Conservation (phyloP, 2,329 filamentous ascomycete species). For the Ascochyta clinopodiicola region DNA sequence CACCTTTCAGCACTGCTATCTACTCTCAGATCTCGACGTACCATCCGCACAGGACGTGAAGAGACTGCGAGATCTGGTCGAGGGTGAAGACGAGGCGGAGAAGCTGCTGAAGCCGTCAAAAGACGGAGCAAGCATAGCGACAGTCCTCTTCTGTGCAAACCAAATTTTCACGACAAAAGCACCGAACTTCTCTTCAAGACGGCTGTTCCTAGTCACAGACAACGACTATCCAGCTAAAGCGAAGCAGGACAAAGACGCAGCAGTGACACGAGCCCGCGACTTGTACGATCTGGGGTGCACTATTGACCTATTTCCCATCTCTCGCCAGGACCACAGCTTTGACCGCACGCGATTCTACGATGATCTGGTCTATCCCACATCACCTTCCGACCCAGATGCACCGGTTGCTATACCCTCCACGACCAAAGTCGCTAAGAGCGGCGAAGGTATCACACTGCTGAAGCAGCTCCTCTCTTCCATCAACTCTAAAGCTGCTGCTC, state of each 20-base stretch:
- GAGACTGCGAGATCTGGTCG: constrained; percentile 73
- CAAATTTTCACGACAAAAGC: constrained; percentile 96
- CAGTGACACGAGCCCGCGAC: constrained; percentile 89
- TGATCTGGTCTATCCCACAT: constrained; percentile 86
- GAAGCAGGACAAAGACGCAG: constrained; percentile 75
- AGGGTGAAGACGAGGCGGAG: constrained; percentile 75
- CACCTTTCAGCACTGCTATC: constrained; percentile 87
- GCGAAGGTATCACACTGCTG: constrained; percentile 79
- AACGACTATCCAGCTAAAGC: constrained; percentile 81
- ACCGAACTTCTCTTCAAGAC: constrained; percentile 88
- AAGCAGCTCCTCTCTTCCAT: constrained; percentile 84
- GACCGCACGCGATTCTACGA: constrained; percentile 90
- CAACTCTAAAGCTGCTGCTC: constrained; percentile 86
- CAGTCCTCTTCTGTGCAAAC: constrained; percentile 92
- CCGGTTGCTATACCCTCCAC: constrained; percentile 60
- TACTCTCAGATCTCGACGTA: constrained; percentile 85
- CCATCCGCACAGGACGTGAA: constrained; percentile 89
- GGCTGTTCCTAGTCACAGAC: constrained; percentile 95
- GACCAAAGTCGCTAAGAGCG: constrained; percentile 69
- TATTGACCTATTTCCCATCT: constrained; percentile 93
- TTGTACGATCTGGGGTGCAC: constrained; percentile 90
- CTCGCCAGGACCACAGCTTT: constrained; percentile 72
- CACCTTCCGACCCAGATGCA: constrained; percentile 70
- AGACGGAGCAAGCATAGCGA: constrained; percentile 79
- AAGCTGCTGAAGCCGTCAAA: constrained; percentile 73